Conservation (phyloP, 495 filamentous ascomycete species). For the Saxophila tyrrhenica region DNA sequence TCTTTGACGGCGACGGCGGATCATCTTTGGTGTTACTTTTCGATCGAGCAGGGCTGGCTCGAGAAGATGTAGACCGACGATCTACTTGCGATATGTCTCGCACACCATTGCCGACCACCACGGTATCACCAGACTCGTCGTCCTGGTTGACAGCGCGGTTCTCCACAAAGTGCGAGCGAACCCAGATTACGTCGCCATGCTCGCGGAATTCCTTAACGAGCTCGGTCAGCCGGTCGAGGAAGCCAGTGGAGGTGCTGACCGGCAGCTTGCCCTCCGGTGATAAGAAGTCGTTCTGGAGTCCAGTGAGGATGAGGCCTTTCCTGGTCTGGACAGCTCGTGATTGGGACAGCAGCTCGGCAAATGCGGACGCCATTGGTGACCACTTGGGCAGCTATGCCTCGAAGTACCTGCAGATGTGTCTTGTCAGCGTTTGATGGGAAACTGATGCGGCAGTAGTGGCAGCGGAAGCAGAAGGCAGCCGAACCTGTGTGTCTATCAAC, state of each 20-base stretch:
- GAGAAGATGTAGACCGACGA: neutral
- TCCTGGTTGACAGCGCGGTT: conserved; percentile 43
- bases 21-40: neutral
- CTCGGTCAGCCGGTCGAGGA: conserved; percentile 52
- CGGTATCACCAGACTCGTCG: conserved; percentile 31
- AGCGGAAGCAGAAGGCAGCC: neutral
- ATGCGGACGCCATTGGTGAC: conserved; percentile 17
- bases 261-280: conserved; percentile 56
- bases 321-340: conserved; percentile 48
- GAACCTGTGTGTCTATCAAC: neutral
- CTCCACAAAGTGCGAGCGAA: conserved; percentile 62
- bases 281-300: conserved; percentile 89
- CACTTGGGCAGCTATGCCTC: neutral
- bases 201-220: conserved; percentile 66
- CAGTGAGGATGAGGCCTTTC: conserved; percentile 73
- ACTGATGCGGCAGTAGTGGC: neutral
- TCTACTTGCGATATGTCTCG: conserved; percentile 14
- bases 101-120: conserved; percentile 26
- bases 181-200: conserved; percentile 76
- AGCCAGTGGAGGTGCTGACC: conserved; percentile 50
- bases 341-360: conserved; percentile 29
- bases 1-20: neutral
- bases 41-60: neutral
- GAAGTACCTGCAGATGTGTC: neutral
- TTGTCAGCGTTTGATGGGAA: neutral